phyloP scores from a whole-genome alignment of 768 basidiomycete genomes.

The Lactarius evosmus region DNA sequence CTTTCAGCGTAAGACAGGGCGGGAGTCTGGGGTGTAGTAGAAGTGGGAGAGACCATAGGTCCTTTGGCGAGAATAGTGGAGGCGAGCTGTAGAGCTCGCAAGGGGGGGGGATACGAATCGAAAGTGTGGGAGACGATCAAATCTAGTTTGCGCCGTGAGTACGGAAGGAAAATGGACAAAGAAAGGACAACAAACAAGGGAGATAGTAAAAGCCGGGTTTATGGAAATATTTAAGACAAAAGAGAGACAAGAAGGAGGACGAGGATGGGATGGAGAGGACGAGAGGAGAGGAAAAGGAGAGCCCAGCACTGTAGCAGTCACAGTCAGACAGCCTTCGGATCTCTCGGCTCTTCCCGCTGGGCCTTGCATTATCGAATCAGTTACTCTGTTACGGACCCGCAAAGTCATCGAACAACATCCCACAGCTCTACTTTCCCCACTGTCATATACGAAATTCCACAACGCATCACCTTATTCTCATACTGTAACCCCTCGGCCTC shows the following conservation, averaged over 20 bases:
- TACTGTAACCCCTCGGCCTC: background rate
- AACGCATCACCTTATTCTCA: background rate
- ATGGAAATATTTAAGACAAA: background rate
- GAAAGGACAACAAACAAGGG: background rate
- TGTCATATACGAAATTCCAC: background rate
- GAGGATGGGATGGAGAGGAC: background rate
- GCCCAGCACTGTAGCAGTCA: background rate
- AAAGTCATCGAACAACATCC: background rate
- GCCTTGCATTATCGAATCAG: too few species aligned
- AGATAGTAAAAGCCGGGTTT: background rate
- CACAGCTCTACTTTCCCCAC: background rate
- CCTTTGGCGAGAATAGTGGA: slow-evolving; percentile 31
- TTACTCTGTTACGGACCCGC: too few species aligned
- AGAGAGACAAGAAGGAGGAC: background rate
- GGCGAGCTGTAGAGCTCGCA: slow-evolving; percentile 18
- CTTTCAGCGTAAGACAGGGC: slow-evolving; percentile 51
- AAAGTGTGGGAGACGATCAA: slow-evolving; percentile 20
- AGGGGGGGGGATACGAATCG: slow-evolving; percentile 29
- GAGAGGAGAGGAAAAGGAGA: slow-evolving; percentile 1
- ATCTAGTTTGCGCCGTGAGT: slow-evolving; percentile 17
- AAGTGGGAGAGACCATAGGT: slow-evolving; percentile 35
- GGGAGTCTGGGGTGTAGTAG: slow-evolving; percentile 36
- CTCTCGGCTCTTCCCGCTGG: slow-evolving; percentile 2
- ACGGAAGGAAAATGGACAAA: background rate
- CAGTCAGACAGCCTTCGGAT: background rate